Base-by-base conservation (phyloP, 1,284 basidiomycete species). In the Xerocomus nothofagi region DNA sequence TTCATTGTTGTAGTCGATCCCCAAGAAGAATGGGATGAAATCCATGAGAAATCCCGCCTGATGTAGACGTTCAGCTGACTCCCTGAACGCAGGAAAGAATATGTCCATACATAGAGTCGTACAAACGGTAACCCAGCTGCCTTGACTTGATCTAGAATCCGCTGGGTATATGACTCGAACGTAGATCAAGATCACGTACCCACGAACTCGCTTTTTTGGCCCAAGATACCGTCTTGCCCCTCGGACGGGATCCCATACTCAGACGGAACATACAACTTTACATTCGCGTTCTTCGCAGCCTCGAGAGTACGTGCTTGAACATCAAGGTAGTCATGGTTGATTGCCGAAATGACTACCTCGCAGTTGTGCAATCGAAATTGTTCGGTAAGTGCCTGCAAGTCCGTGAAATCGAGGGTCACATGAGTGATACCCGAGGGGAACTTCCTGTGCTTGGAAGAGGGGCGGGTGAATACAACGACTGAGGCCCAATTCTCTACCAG, bases 181-280 rank as follows among this genome's bases (percentile, higher is more conserved):
- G 39, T 32, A 15, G 8, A 50, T 6, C 12, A 6, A 21, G n/a
- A 33, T n/a, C 18, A 21, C 60, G 3, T 36, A 50, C 60, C 49
- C 5, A 61, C 29, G 12, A 62, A 62, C 20, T 43, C 37, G 40
- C 27, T 53, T 43, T 63, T 61, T 36, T 29, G 27, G 17, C 39
- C 47, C 31, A 58, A 41, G 23, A 56, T 23, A 21, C 62, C 53
- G n/a, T 61, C 58, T 38, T 54, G 51, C 1, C 57, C 57, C 3
- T 62, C 60, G 0, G 55, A 42, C 6, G 53, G 59, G 6, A 52
- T 56, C 24, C 67, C 69, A 40, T 63, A 71, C 44, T 71, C 69
- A 20, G 66, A 70, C 1, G 68, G 70, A 11, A 73, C 54, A 44
- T 69, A 71, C 43, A 67, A 50, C 38, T 65, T 57, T 14, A 67